Evolutionary conservation across 1,284 basidiomycete genomes (phyloP).

Genomic region (Neotropicomus parvogracilis): DNA sequence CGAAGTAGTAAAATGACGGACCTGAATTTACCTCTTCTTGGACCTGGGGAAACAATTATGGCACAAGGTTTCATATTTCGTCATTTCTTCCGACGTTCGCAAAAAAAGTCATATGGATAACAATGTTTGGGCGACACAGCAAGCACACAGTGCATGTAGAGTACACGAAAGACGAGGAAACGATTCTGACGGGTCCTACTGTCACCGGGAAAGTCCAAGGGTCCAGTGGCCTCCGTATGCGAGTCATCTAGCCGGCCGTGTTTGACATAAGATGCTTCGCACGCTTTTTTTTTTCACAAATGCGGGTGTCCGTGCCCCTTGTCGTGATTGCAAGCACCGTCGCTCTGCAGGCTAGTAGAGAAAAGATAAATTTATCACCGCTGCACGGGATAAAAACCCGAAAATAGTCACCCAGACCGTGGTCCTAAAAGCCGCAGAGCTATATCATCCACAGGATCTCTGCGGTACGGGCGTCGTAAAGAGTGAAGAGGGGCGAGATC

Average conservation of each 20-base stretch:
- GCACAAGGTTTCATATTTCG: conserved; percentile 17
- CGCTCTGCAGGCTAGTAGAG: conserved; percentile 16
- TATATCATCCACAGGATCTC: conserved; percentile 62
- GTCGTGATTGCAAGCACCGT: conserved; percentile 13
- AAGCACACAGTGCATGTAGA: conserved; percentile 13
- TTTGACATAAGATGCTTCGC: background rate
- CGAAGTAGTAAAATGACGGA: conserved; percentile 1
- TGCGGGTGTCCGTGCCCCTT: conserved; percentile 5
- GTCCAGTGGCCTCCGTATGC: background rate
- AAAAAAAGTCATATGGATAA: conserved; percentile 32
- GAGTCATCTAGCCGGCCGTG: background rate
- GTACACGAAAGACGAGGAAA: conserved; percentile 14
- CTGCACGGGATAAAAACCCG: conserved; percentile 14
- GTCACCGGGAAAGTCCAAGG: background rate
- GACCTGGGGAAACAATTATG: conserved; percentile 8
- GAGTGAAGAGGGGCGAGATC: conserved; percentile 54
- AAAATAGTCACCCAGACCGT: conserved; percentile 37
- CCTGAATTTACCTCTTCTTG: conserved; percentile 31
- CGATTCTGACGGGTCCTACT: background rate
- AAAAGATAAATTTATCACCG: conserved; percentile 27
- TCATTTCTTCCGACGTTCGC: conserved; percentile 11
- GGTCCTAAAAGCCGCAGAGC: conserved; percentile 49
- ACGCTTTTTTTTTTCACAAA: conserved; percentile 7
- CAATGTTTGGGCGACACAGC: conserved; percentile 13
- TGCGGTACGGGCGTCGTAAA: conserved; percentile 56